Evolutionary conservation across 2,329 filamentous ascomycete species (phyloP).

Genomic region (Furcasterigmium sp.): DNA sequence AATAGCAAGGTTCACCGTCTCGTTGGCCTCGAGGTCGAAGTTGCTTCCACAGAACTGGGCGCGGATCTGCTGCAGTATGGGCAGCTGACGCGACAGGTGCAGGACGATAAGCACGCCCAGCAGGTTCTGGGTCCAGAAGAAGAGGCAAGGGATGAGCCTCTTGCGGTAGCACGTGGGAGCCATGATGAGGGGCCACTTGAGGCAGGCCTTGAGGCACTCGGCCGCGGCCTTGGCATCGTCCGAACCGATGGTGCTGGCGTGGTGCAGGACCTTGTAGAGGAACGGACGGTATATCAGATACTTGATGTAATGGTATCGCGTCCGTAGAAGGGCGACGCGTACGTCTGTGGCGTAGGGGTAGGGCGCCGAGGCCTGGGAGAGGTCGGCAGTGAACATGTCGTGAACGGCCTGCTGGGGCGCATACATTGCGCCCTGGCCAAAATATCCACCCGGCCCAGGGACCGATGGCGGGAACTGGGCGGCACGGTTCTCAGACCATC

Average conservation of each 20-base stretch:
- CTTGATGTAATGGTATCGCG: slow-evolving; percentile 53
- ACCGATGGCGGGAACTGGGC: slow-evolving; percentile 30
- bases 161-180: slow-evolving; percentile 53
- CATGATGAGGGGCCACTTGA: slow-evolving; percentile 56
- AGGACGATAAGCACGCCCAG: slow-evolving; percentile 53
- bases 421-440: slow-evolving; percentile 13
- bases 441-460: slow-evolving; percentile 9
- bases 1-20: slow-evolving; percentile 47
- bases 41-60: slow-evolving; percentile 37
- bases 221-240: slow-evolving; percentile 51
- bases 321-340: slow-evolving; percentile 51
- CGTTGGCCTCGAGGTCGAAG: slow-evolving; percentile 45
- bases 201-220: slow-evolving; percentile 49
- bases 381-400: slow-evolving; percentile 40
- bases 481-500: slow-evolving; percentile 51
- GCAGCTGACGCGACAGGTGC: slow-evolving; percentile 46
- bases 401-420: slow-evolving; percentile 21
- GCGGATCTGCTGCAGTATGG: slow-evolving; percentile 43
- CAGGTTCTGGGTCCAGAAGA: slow-evolving; percentile 59
- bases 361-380: slow-evolving; percentile 33
- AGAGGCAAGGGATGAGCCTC: slow-evolving; percentile 51
- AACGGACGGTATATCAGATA: slow-evolving; percentile 54
- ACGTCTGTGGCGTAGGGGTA: slow-evolving; percentile 51
- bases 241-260: slow-evolving; percentile 44
- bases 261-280: slow-evolving; percentile 54